Conservation (phyloP, 805 yeast species). For the Wickerhamomyces chaumierensis region DNA sequence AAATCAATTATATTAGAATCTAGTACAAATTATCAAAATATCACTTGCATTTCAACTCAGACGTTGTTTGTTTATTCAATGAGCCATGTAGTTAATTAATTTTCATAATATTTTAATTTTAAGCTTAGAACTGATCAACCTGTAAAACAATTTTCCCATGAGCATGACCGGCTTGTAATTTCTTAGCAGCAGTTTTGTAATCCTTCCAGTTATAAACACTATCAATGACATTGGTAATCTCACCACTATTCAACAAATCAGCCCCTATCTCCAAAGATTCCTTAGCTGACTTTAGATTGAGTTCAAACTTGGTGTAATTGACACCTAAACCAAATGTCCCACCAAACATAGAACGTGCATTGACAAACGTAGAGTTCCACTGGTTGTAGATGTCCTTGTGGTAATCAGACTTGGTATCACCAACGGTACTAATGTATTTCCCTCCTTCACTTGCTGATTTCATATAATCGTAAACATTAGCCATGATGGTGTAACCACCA, state of each 20-base stretch:
- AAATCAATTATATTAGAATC: too few relatives aligned
- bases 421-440: slow-evolving; percentile 47
- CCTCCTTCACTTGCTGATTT: slow-evolving; percentile 33
- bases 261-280: slow-evolving; percentile 31
- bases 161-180: slow-evolving; percentile 38
- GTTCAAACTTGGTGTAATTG: slow-evolving; percentile 24
- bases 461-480: slow-evolving; percentile 29
- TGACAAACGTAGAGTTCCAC: slow-evolving; percentile 24
- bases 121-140: slow-evolving; percentile 26
- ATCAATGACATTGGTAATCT: slow-evolving; percentile 41
- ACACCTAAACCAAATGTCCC: slow-evolving; percentile 21
- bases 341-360: slow-evolving; percentile 25
- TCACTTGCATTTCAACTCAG: too few relatives aligned
- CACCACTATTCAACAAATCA: slow-evolving; percentile 35
- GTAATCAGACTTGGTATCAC: slow-evolving; percentile 40
- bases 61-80: too few relatives aligned
- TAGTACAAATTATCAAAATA: too few relatives aligned
- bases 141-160: slow-evolving; percentile 60
- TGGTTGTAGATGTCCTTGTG: slow-evolving; percentile 23
- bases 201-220: slow-evolving; percentile 45
- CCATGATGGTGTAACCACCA: slow-evolving; percentile 47
- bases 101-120: too few relatives aligned
- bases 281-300: slow-evolving; percentile 19
- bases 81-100: too few relatives aligned
- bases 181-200: slow-evolving; percentile 40